phyloP scores from a whole-genome alignment of 176 grass and related monocot species.

The Cocos nucifera region DNA sequence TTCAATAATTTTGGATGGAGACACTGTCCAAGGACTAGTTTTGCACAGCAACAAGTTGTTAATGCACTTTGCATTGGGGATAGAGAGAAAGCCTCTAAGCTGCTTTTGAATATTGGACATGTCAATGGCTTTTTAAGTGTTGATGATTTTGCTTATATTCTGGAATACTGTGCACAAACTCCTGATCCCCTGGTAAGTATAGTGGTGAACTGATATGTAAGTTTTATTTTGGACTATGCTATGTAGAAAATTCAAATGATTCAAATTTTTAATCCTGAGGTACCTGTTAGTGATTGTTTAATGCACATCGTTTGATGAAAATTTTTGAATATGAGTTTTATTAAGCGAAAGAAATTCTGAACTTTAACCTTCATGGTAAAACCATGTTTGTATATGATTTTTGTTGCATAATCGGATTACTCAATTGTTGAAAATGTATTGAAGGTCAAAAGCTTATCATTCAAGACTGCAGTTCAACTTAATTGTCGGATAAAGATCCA shows the following conservation, averaged over 20 bases:
- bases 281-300: too few relatives aligned
- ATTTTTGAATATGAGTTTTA: too few relatives aligned
- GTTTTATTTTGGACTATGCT: not conserved
- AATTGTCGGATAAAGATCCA: too few relatives aligned
- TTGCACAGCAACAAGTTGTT: conserved; percentile 48
- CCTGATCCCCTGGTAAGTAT: conserved; percentile 72
- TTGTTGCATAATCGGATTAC: too few relatives aligned
- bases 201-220: conserved; percentile 5
- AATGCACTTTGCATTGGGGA: conserved; percentile 65
- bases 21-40: conserved; percentile 16
- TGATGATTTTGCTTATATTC: conserved; percentile 61
- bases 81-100: conserved; percentile 44
- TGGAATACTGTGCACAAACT: conserved; percentile 65
- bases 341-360: too few relatives aligned
- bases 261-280: not conserved
- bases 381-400: too few relatives aligned
- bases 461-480: too few relatives aligned
- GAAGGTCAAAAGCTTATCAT: too few relatives aligned
- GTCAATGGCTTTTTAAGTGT: conserved; percentile 25
- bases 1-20: conserved; percentile 27
- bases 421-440: too few relatives aligned
- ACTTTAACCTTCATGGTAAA: too few relatives aligned
- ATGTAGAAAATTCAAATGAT: not conserved
- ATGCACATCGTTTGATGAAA: too few relatives aligned
- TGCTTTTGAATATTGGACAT: conserved; percentile 50